Conservation (phyloP, 805 yeast species). For the Metschnikowia lochheadii region DNA sequence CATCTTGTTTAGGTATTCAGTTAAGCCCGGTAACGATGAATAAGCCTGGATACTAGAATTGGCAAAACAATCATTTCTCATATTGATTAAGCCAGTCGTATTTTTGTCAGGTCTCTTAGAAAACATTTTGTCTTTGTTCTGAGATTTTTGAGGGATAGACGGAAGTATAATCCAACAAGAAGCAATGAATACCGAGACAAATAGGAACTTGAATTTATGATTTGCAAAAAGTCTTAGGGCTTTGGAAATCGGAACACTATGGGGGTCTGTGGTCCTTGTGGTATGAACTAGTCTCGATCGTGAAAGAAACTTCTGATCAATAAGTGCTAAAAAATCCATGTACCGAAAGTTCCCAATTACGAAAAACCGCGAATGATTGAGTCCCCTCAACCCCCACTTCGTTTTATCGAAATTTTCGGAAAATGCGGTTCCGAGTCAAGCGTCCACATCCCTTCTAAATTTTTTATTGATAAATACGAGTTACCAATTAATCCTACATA, state of each 20-base stretch:
- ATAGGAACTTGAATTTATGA: neutral
- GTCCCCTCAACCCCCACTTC: slow-evolving; percentile 2
- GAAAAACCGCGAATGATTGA: neutral
- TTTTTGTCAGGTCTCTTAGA: slow-evolving; percentile 62
- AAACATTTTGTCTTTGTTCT: slow-evolving; percentile 25
- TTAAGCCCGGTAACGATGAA: slow-evolving; percentile 55
- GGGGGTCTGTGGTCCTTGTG: neutral
- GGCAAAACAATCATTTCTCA: slow-evolving; percentile 89
- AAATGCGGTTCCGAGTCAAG: neutral
- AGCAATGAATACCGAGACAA: slow-evolving; percentile 3
- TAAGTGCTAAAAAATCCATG: slow-evolving; percentile 10
- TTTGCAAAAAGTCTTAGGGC: neutral
- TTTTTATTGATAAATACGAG: neutral
- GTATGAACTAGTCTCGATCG: neutral
- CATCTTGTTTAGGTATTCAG: slow-evolving; percentile 49
- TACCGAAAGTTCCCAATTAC: neutral
- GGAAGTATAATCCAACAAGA: slow-evolving; percentile 14
- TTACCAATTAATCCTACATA: no score
- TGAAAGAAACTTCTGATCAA: slow-evolving; percentile 6
- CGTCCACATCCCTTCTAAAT: neutral
- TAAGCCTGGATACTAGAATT: slow-evolving; percentile 83
- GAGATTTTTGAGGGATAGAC: slow-evolving; percentile 7
- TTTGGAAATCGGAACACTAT: neutral
- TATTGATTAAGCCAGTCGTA: slow-evolving; percentile 80
- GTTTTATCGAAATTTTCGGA: neutral